phyloP scores from a whole-genome alignment of 2,329 filamentous ascomycete species.

The Stagonosporopsis tanaceti region DNA sequence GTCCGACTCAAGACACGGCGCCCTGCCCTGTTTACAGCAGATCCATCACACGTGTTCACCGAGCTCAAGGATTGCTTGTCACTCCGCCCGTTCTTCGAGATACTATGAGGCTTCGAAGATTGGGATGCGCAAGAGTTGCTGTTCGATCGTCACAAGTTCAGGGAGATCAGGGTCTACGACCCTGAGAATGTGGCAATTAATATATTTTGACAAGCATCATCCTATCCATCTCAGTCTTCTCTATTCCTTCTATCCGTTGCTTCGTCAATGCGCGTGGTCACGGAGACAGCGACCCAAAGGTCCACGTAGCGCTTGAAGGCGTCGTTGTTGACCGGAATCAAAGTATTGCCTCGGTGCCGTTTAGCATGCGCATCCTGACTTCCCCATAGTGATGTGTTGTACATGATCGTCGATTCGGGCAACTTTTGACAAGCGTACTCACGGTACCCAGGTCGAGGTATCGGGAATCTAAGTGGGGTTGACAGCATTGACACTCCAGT shows the following conservation, averaged over 20 bases:
- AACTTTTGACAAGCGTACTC: not conserved
- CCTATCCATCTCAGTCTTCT: not conserved
- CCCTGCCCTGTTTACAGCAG: slow-evolving; percentile 4
- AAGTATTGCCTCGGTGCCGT: not conserved
- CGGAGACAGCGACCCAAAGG: slow-evolving; percentile 5
- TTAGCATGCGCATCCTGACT: slow-evolving; percentile 7
- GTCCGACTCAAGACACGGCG: slow-evolving; percentile 10
- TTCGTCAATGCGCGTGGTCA: not conserved
- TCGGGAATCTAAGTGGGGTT: slow-evolving; percentile 6
- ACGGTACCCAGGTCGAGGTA: slow-evolving; percentile 16
- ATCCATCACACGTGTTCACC: slow-evolving; percentile 16
- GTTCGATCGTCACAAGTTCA: not conserved
- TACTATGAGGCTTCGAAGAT: slow-evolving; percentile 10
- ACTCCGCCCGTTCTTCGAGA: slow-evolving; percentile 7
- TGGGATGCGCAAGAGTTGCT: slow-evolving; percentile 14
- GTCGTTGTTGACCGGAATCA: slow-evolving; percentile 1
- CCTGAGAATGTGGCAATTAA: slow-evolving; percentile 7
- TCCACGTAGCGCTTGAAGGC: slow-evolving; percentile 5
- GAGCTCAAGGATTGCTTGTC: slow-evolving; percentile 8
- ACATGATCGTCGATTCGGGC: slow-evolving; percentile 12
- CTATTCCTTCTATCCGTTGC: not conserved
- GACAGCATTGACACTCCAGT: slow-evolving; percentile 15
- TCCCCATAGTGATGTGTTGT: slow-evolving; percentile 12
- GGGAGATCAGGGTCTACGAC: slow-evolving; percentile 18
- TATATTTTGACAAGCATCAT: slow-evolving; percentile 11